Evolutionary conservation across 331 rosid species (phyloP), one percentile per base, ranked within the genome.

Genomic region (Cydonia oblonga): DNA sequence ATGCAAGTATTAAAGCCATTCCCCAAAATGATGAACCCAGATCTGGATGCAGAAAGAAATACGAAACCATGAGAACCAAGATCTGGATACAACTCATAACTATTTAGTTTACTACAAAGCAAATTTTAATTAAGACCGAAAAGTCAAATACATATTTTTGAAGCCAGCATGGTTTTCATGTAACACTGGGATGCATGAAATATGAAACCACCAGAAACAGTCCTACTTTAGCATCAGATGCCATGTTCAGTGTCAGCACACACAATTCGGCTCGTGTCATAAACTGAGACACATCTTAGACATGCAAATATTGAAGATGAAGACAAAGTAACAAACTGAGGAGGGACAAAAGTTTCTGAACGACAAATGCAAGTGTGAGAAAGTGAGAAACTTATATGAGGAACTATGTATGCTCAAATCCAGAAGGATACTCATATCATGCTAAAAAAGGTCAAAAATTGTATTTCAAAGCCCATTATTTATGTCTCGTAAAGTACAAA

Each of bases 1-100:
- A 90, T 20, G 96, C 96, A n/a, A 93, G 95, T 69, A 93, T 86
- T 86, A 93, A 84, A 67, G 82, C 75, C 98, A 90, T 87, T 79
- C 98, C 98, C 98, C 98, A 93, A 84, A 93, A 90, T 58, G 98
- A 90, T 44, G 98, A 93, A 68, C 98, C 98, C 33, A 93, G 92
- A 83, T 93, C 98, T 93, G 66, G 60, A 64, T 62, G 80, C 38
- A 71, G 74, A 77, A 79, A 77, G 51, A 76, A 74, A 58, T 58
- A 64, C 38, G 75, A 46, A 46, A 46, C 53, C 1, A 15, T 46
- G 53, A 46, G 53, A 46, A 46, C n/a, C 9, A 0, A 46, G 53
- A 46, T 46, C 53, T 46, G 53, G 53, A 15, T 46, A 15, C 53
- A 15, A 46, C n/a, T 46, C n/a, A 46, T 15, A 16, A 46, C 26